A percentile compares a stretch with the other conserved stretches of the same genome.
phyloP scores from a whole-genome alignment of 2,329 filamentous ascomycete species.

The Fusarium sp. region DNA sequence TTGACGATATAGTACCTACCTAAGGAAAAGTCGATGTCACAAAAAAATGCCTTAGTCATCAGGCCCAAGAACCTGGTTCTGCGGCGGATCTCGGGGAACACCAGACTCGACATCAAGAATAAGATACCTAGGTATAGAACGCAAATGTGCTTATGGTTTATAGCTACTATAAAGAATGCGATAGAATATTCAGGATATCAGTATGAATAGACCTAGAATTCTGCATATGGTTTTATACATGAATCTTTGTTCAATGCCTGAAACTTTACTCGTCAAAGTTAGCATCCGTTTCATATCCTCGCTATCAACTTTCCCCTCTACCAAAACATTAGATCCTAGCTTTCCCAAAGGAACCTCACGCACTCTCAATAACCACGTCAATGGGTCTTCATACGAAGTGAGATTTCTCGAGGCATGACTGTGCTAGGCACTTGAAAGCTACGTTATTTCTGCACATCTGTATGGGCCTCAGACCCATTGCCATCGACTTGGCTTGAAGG shows the following conservation, averaged over 20 bases:
- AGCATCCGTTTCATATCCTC: neutral
- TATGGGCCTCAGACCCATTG: neutral
- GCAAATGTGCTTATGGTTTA: neutral
- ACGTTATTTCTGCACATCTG: neutral
- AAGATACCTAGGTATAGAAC: neutral
- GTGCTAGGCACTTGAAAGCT: neutral
- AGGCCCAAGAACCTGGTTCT: slow-evolving; percentile 24
- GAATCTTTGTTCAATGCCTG: neutral
- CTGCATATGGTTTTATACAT: neutral
- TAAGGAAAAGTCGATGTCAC: slow-evolving; percentile 37
- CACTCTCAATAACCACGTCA: neutral
- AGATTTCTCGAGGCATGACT: neutral
- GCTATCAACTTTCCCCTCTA: slow-evolving; percentile 5
- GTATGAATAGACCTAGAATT: too few species aligned
- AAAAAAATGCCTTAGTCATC: slow-evolving; percentile 34
- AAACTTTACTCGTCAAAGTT: neutral
- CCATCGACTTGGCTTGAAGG: neutral
- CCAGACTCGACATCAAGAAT: neutral
- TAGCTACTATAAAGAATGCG: neutral
- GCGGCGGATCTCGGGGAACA: slow-evolving; percentile 4
- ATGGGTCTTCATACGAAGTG: neutral
- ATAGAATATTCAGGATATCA: neutral
- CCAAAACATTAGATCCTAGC: neutral
- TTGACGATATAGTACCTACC: slow-evolving; percentile 16
- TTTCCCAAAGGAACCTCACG: neutral